These are phyloP conservation scores for Fusarium chuoi DNA, from an alignment of 2,329 filamentous ascomycete species.

Conservation along the genomic window DNA sequence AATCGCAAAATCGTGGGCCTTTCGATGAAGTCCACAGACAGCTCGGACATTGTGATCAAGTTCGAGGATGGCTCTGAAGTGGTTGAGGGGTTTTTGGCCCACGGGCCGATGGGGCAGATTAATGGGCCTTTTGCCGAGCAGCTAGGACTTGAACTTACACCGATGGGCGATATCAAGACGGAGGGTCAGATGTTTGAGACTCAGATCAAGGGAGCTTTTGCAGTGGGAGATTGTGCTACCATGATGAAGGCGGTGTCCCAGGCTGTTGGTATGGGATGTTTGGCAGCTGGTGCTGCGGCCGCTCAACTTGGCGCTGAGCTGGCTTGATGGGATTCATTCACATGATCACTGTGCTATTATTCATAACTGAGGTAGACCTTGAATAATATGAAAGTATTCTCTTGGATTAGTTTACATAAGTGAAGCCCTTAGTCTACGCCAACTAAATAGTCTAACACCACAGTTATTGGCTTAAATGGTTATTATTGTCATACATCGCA, in stretches of 20 bases:
- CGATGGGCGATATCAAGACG: not conserved
- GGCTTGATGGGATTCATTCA: not conserved
- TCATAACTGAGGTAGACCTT: not conserved
- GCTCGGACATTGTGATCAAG: not conserved
- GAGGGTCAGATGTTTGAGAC: not conserved
- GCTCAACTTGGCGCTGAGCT: not conserved
- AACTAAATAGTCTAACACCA: too few species aligned
- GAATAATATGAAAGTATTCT: accelerated
- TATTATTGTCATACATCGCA: not conserved
- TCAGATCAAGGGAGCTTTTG: not conserved
- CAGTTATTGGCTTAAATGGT: too few species aligned
- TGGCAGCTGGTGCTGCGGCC: not conserved
- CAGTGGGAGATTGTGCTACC: not conserved
- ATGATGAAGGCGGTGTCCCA: not conserved
- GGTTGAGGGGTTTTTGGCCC: not conserved
- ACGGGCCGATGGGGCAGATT: not conserved
- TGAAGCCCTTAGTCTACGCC: not conserved
- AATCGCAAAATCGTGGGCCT: not conserved
- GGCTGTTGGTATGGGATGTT: not conserved
- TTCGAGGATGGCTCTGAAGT: not conserved
- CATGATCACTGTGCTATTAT: not conserved
- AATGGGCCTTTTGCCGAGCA: not conserved
- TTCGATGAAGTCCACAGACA: not conserved
- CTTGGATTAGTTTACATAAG: accelerated
- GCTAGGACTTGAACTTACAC: not conserved